Evolutionary conservation across 352 stramenopile species (phyloP), one percentile per base, ranked within the genome.

Genomic region (Phytophthora capsici): DNA sequence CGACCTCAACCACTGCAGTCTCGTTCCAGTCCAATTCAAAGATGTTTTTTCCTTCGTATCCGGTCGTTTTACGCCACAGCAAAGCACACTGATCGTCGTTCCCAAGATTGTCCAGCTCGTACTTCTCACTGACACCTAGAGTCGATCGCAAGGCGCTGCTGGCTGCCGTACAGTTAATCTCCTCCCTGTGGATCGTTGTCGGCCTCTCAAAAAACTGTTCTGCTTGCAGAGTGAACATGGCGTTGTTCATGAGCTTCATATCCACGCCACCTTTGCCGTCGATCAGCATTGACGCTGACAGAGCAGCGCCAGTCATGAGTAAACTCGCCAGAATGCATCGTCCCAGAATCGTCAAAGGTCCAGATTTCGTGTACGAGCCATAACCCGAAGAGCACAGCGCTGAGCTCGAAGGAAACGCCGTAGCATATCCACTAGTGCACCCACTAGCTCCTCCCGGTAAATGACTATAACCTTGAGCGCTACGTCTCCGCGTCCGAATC

Each of bases 221-320:
- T 0, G 75, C 68, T 49, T 91, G 68, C 5, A 91, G 62, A 0
- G 78, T 60, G 44, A 89, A 89, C 77, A 89, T 80, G 9, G 82
- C 73, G 46, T 91, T 91, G 38, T 82, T 74, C 82, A 91, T 88
- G 13, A 91, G 67, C 55, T 88, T 80, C 76, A 91, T 86, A 57
- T 91, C 82, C 26, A 90, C 77, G 14, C 80, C 65, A 26, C 72
- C 49, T 12, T 78, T 67, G 4, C 57, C 49, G 26, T 89, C 69
- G 6, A 88, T 69, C 2, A 87, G 55, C 22, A 90, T 38, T 13
- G 83, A 87, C 13, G 65, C 58, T n/a, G 62, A 68, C 13, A 90
- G 56, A n/a, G 82, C 82, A 26, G 56, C 45, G 5, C 62, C 45
- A 17, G 69, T 77, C 44, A 68, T 50, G 19, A 75, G 12, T 22